phyloP scores from a whole-genome alignment of 2,329 filamentous ascomycete genomes.

The Penicillium italicum region DNA sequence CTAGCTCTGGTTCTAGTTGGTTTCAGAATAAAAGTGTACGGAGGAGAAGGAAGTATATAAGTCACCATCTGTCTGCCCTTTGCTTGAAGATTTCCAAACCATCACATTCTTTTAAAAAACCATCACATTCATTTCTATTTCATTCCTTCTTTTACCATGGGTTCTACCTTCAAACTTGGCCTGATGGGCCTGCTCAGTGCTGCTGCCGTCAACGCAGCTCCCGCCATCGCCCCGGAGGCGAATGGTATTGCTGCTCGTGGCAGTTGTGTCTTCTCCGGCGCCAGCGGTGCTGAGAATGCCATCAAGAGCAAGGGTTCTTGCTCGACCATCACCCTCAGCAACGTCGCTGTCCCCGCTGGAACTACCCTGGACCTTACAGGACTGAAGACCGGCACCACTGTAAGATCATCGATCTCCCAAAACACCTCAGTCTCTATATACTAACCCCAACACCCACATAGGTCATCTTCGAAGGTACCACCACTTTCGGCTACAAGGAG shows the following conservation, averaged over 20 bases:
- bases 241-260: not conserved
- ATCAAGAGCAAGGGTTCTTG: not conserved
- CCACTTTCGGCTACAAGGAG: conserved; percentile 62
- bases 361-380: not conserved
- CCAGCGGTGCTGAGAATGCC: not conserved
- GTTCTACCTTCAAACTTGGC: not conserved
- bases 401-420: not conserved
- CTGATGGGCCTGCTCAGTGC: not conserved
- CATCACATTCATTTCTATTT: not conserved
- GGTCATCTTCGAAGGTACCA: conserved; percentile 62
- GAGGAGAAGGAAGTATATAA: not conserved
- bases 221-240: not conserved
- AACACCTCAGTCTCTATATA: not conserved
- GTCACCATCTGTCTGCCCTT: not conserved
- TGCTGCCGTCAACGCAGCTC: not conserved
- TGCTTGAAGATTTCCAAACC: not conserved
- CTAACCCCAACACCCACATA: conserved; percentile 9
- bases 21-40: not conserved
- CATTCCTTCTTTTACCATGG: not conserved
- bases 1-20: not conserved
- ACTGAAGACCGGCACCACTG: not conserved
- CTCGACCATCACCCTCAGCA: not conserved
- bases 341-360: not conserved
- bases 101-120: not conserved
- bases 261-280: not conserved